Evolutionary conservation across 179 eudicot genomes (phyloP), one percentile per base, ranked within the genome.

Genomic region (Corrigiola litoralis): DNA sequence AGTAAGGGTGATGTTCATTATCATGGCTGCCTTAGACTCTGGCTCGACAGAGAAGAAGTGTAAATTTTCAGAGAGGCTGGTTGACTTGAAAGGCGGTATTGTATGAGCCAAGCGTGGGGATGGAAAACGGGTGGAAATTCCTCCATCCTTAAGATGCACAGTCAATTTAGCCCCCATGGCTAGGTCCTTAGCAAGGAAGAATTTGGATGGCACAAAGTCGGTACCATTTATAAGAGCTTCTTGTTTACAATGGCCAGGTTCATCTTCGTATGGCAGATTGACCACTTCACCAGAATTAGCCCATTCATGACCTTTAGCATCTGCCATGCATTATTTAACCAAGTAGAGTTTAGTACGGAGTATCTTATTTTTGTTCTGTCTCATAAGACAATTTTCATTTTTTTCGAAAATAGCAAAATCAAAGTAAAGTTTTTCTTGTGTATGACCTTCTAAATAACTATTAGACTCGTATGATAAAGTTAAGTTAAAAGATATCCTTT

Each of bases 41-140:
- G 40, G 59, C 6, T 54, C 4, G 41, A 54, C 23, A 2, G 59
- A 54, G 59, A 32, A 54, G 59, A 54, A 54, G 2, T 25, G 59
- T 23, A 32, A 41, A 16, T 17, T 31, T 23, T 54, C 23, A 27
- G 31, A n/a, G 16, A 32, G 7, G 59, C 33, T 54, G 41, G 31
- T 4, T 0, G 59, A 54, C 25, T 54, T 31, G 17, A 54, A 54
- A 41, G 59, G 59, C 17, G 59, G 59, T 41, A 54, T 54, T 6
- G 10, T 6, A 16, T 54, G 38, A 9, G 59, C 25, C 59, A 54
- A 54, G 33, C 11, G 6, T 4, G 2, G 59, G 41, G 59, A 41
- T 54, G 59, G 59, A 32, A 54, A 54, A 13, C 59, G 37, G 7
- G 59, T 54, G 41, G 13, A 54, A 32, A 32, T 54, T 20, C 59